Evolutionary conservation across 2,329 filamentous ascomycete species (phyloP).

Genomic region (Aureobasidium zeae): DNA sequence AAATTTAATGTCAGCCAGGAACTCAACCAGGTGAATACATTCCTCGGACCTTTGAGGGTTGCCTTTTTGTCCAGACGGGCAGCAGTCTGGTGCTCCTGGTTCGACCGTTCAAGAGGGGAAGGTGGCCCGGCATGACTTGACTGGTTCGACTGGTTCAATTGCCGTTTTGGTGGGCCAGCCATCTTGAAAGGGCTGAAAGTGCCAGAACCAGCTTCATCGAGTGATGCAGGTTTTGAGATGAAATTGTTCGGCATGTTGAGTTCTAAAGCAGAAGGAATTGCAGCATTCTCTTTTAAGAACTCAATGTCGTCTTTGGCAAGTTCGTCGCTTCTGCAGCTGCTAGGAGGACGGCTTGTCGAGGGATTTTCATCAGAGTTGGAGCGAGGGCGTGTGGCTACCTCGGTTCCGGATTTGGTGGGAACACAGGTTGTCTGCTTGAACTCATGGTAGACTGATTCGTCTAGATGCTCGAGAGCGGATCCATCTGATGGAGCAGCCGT

Average conservation of each 20-base stretch:
- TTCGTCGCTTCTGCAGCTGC: constrained; percentile 5
- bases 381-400: neutral
- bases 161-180: neutral
- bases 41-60: neutral
- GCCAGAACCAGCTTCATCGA: no score
- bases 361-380: neutral
- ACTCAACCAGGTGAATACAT: neutral
- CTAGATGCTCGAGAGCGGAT: neutral
- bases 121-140: neutral
- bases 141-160: neutral
- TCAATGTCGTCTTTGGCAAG: neutral
- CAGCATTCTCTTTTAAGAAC: neutral
- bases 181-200: neutral
- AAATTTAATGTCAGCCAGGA: constrained; percentile 9
- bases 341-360: neutral
- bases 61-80: neutral
- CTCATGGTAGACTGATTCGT: neutral
- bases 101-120: neutral
- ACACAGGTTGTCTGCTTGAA: neutral
- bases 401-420: constrained; percentile 6
- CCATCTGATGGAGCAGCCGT: neutral
- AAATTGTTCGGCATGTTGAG: neutral
- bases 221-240: neutral
- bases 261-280: neutral
- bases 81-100: constrained; percentile 3